Percentiles rank a stretch among this genome's conserved stretches.
Evolutionary conservation across 2,329 filamentous ascomycete genomes (phyloP).

Genomic region (Clathrospora elynae): DNA sequence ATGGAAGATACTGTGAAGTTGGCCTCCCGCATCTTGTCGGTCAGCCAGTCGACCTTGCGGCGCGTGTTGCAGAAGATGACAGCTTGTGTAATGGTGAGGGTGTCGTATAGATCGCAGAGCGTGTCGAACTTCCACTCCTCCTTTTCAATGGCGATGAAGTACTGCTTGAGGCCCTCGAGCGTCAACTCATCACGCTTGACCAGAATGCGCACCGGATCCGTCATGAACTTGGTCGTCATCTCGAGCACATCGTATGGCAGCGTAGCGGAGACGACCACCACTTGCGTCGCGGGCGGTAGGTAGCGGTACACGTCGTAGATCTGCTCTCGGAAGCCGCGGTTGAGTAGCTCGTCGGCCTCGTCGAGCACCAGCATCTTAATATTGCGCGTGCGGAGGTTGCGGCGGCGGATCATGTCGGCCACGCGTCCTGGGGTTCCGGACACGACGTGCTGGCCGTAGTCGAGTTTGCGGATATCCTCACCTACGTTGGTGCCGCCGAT

Average conservation of each 20-base stretch:
- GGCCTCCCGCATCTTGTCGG: slow-evolving; percentile 98
- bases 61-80: slow-evolving; percentile 99
- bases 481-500: slow-evolving; percentile 98
- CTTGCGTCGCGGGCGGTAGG: slow-evolving; percentile 92
- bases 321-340: slow-evolving; percentile 95
- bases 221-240: slow-evolving; percentile 99
- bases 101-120: slow-evolving; percentile 97
- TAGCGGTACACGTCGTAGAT: slow-evolving; percentile 99
- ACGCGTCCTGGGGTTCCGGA: slow-evolving; percentile 97
- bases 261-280: slow-evolving; percentile 96
- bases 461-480: slow-evolving; percentile 95
- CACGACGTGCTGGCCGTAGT: slow-evolving; percentile 97
- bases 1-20: slow-evolving; percentile 99
- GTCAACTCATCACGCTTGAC: slow-evolving; percentile 99
- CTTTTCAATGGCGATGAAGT: slow-evolving; percentile 99
- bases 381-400: slow-evolving; percentile 72
- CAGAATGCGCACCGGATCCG: slow-evolving; percentile 91
- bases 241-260: slow-evolving; percentile 97
- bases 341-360: slow-evolving; percentile 79
- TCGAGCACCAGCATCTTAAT: slow-evolving; percentile 82
- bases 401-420: slow-evolving; percentile 78
- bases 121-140: slow-evolving; percentile 99
- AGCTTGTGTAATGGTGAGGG: slow-evolving; percentile 95
- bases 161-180: slow-evolving; percentile 95
- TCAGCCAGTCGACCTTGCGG: slow-evolving; percentile 98